A percentile compares a stretch with the other conserved stretches of the same genome.
Conservation (phyloP, 2,329 filamentous ascomycete genomes). For the Colletotrichum endophyticum region DNA sequence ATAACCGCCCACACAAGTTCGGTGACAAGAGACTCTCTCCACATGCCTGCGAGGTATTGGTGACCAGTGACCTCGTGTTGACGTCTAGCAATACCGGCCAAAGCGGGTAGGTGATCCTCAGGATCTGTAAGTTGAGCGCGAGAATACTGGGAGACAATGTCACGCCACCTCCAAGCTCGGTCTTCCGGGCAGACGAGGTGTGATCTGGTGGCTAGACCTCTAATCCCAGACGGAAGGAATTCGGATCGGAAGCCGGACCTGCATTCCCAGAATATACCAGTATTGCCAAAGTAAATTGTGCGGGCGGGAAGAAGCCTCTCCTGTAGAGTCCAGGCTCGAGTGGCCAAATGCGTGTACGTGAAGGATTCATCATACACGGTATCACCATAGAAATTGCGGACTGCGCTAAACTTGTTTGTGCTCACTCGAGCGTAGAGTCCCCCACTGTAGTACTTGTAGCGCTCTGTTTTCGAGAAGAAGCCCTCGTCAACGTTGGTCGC, state of each 20-base stretch:
- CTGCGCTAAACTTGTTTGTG: too few relatives aligned
- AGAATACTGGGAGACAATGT: background rate
- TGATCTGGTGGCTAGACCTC: accelerated
- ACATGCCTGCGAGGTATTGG: background rate
- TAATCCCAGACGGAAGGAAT: background rate
- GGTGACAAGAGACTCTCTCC: background rate
- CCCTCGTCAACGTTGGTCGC: background rate
- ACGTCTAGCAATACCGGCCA: background rate
- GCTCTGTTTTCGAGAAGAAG: accelerated
- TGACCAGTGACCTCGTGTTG: background rate
- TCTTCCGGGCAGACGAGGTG: background rate
- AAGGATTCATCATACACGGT: background rate
- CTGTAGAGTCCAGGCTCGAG: background rate
- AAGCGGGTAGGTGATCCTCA: accelerated
- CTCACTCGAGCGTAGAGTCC: accelerated
- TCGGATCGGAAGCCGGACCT: background rate
- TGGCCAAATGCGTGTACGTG: background rate
- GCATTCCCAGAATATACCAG: background rate
- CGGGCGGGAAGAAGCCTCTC: background rate
- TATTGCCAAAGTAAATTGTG: accelerated
- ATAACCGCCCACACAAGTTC: accelerated
- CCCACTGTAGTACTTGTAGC: background rate
- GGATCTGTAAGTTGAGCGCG: accelerated
- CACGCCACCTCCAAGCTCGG: accelerated
- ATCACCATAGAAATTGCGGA: background rate